Percentiles rank a stretch among this genome's conserved stretches.
These are phyloP conservation scores for Acaromyces ingoldii DNA, from an alignment of 1,284 basidiomycete genomes.

Conservation along the genomic window DNA sequence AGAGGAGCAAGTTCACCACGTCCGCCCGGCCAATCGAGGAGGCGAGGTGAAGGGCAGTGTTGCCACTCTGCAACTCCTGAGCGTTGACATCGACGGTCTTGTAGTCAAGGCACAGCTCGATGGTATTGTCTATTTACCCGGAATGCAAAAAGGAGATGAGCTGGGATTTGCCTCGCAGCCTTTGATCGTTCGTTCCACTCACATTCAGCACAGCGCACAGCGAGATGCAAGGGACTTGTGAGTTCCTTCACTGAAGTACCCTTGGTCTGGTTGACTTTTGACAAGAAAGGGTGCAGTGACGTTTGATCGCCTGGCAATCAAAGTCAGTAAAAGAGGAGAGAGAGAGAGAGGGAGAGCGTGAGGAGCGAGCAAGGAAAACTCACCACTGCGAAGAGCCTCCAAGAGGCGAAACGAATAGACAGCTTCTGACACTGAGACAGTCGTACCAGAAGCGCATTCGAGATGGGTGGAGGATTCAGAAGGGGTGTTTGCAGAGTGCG, in stretches of 20 bases:
- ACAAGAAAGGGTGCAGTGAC: constrained; percentile 52
- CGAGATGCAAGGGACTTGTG: constrained; percentile 69
- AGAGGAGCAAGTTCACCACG: constrained; percentile 56
- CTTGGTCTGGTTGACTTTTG: constrained; percentile 1
- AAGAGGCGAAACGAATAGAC: constrained; percentile 73
- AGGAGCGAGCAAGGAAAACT: not conserved
- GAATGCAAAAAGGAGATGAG: not conserved
- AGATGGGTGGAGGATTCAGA: too few species aligned
- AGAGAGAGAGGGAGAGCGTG: too few species aligned
- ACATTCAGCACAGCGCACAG: constrained; percentile 70
- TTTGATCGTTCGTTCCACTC: constrained; percentile 5
- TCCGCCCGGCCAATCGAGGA: constrained; percentile 74
- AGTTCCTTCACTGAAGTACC: constrained; percentile 25
- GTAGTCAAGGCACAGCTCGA: constrained; percentile 67
- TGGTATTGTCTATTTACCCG: constrained; percentile 59
- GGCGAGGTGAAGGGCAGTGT: constrained; percentile 81
- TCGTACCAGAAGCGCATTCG: too few species aligned
- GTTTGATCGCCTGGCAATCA: constrained; percentile 17
- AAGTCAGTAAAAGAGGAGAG: not conserved
- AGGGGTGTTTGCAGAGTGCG: too few species aligned
- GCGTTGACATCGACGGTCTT: constrained; percentile 56
- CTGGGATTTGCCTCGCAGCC: not conserved
- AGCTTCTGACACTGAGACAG: constrained; percentile 58
- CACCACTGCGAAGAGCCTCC: constrained; percentile 60
- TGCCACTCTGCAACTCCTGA: constrained; percentile 55